Evolutionary conservation across 1,284 basidiomycete species (phyloP), one percentile per base, ranked within the genome.

Genomic region (Waitea zeae): DNA sequence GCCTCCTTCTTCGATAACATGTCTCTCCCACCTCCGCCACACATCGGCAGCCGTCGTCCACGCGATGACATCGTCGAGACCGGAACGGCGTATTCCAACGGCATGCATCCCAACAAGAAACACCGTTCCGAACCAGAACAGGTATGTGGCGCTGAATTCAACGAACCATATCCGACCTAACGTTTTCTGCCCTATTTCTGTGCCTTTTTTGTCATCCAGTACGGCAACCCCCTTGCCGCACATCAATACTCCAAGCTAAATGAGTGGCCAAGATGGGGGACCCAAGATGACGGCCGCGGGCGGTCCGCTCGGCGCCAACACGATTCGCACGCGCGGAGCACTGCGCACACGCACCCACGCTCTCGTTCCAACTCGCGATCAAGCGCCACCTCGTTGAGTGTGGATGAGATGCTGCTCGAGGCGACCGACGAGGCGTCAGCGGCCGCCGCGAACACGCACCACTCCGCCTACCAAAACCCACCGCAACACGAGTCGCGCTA

Each of bases 391-490:
- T 52, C 53, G 2, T 43, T 43, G 31, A 50, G 48, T 35, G 57
- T 77, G 35, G 74, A 76, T 37, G 74, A 77, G 44, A 67, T 76
- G 64, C 57, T 77, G 33, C 49, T 76, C 33, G 62, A 67, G 40
- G 69, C 72, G 2, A 58, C 63, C 7, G 48, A 52, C 36, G 51
- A 49, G n/a, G n/a, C n/a, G n/a, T n/a, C 35, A 49, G 46, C 44
- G 36, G 27, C 12, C 17, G 14, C 9, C 37, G 26, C 11, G 17
- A 12, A 18, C 15, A 39, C 35, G 20, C 11, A 39, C 17, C 39
- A 40, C 28, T 34, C 40, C 30, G 33, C 40, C 31, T 36, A 34
- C 41, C 34, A 19, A 7, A 33, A 12, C 20, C 11, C 14, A 12
- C 14, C 32, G n/a, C 32, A 14, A 7, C 14, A 20, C 9, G 7